These are phyloP conservation scores for Abrus precatorius DNA, from an alignment of 306 rosid species.

Conservation along the genomic window DNA sequence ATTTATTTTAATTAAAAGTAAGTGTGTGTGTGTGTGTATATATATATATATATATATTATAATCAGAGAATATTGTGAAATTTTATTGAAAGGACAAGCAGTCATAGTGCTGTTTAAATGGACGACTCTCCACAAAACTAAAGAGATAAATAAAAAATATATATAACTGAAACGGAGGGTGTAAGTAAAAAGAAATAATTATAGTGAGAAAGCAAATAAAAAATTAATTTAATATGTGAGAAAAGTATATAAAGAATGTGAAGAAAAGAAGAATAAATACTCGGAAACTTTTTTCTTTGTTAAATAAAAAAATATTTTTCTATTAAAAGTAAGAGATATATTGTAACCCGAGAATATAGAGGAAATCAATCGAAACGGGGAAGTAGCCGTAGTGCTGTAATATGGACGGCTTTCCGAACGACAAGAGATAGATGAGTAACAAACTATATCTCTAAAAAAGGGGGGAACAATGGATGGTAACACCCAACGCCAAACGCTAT, in stretches of 20 bases:
- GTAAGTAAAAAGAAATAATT: no score
- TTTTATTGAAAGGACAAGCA: not conserved
- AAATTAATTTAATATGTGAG: not conserved
- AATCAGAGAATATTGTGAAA: conserved; percentile 34
- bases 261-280: not conserved
- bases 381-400: conserved; percentile 8
- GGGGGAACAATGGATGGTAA: conserved; percentile 3
- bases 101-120: conserved; percentile 4
- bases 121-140: not conserved
- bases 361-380: not conserved
- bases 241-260: not conserved
- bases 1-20: not conserved
- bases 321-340: not conserved
- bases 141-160: conserved; percentile 2
- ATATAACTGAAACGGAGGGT: not conserved
- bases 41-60: conserved; percentile 1
- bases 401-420: conserved; percentile 30
- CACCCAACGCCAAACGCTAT: conserved; percentile 37
- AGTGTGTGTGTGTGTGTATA: no score
- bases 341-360: not conserved
- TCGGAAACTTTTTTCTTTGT: no score
- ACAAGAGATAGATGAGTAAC: conserved; percentile 20
- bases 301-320: not conserved
- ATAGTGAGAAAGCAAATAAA: no score
- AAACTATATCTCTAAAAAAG: conserved; percentile 4